Evolutionary conservation across 192 early-diverging fungal genomes (phyloP).

Genomic region (Phlyctochytrium planicorne): DNA sequence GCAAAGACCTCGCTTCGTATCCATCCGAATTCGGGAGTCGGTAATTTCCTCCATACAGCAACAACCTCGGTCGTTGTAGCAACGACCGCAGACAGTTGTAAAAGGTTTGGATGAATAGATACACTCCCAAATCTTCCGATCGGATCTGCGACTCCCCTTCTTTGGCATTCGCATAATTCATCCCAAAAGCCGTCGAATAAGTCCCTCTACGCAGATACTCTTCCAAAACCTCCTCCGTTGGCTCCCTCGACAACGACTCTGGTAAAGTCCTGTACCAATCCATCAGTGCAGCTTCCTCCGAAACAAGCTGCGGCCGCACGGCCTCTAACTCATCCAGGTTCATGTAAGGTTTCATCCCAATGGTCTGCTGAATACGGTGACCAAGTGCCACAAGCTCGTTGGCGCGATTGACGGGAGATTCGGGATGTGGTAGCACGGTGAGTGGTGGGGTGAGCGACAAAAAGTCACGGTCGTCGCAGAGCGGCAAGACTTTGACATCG

Average conservation of each 20-base stretch:
- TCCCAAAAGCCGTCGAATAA: too few relatives aligned
- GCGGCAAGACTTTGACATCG: background rate
- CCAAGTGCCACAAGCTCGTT: background rate
- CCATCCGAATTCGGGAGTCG: too few relatives aligned
- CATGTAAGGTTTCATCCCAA: background rate
- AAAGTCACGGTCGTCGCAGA: background rate
- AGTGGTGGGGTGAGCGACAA: background rate
- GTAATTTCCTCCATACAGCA: too few relatives aligned
- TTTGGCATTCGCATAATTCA: too few relatives aligned
- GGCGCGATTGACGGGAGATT: background rate
- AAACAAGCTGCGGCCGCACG: background rate
- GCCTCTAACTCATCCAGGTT: background rate
- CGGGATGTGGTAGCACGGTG: background rate
- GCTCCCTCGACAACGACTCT: background rate
- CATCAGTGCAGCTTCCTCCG: background rate
- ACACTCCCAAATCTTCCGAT: too few relatives aligned
- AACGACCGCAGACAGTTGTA: too few relatives aligned
- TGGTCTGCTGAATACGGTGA: background rate
- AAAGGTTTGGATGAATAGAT: too few relatives aligned
- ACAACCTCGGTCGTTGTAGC: too few relatives aligned
- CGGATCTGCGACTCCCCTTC: too few relatives aligned
- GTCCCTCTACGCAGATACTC: too few relatives aligned
- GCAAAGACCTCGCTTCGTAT: too few relatives aligned
- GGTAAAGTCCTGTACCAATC: background rate
- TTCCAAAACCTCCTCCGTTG: background rate